These are phyloP conservation scores for Penicillium paradoxum DNA, from an alignment of 495 filamentous ascomycete genomes.

Conservation along the genomic window DNA sequence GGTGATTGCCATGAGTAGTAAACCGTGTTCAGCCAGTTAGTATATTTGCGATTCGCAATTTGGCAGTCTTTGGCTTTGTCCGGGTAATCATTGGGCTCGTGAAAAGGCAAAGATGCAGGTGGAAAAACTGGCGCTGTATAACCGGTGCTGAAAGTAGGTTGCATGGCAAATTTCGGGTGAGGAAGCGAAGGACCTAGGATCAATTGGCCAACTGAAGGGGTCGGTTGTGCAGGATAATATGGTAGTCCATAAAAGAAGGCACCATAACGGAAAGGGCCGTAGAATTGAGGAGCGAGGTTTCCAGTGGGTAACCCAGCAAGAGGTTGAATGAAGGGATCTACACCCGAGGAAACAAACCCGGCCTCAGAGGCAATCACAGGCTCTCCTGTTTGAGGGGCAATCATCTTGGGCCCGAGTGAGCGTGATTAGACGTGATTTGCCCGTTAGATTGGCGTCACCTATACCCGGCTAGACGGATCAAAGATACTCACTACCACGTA, in stretches of 20 bases:
- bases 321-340: not conserved
- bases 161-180: not conserved
- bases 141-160: no score
- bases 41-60: not conserved
- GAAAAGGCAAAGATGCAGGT: not conserved
- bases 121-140: not conserved
- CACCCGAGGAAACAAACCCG: not conserved
- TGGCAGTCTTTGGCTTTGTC: not conserved
- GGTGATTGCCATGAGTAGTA: not conserved
- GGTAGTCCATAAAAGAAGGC: not conserved
- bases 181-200: not conserved
- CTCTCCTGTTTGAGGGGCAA: no score
- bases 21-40: not conserved
- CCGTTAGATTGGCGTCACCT: no score
- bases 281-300: not conserved
- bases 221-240: no score
- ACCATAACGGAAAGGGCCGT: not conserved
- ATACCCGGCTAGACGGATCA: no score
- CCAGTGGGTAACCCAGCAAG: not conserved
- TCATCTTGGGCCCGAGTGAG: no score
- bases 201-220: not conserved
- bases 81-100: not conserved
- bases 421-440: no score
- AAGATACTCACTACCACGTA: no score
- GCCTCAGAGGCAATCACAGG: no score